Percentiles rank a stretch among this genome's conserved stretches.
Evolutionary conservation across 768 basidiomycete species (phyloP).

Genomic region (Zangia roseola): DNA sequence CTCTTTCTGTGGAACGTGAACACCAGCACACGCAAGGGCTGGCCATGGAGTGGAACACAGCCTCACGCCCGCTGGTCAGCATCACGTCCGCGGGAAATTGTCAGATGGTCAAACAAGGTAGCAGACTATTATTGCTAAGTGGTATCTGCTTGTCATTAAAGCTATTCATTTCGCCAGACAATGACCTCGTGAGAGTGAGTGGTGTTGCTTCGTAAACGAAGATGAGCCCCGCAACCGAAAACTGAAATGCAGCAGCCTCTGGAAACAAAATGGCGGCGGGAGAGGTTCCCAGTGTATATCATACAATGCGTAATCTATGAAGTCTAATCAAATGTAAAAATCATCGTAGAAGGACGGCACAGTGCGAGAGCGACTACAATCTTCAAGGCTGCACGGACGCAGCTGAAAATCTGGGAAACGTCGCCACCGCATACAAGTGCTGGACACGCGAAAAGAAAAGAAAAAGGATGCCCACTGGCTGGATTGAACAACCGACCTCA

Average conservation of each 20-base stretch:
- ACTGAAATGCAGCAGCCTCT: not conserved
- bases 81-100: not conserved
- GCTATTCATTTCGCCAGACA: not conserved
- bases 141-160: not conserved
- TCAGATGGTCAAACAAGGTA: not conserved
- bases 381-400: too few species aligned
- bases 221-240: not conserved
- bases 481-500: constrained; percentile 48
- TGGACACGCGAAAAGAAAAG: not conserved
- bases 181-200: not conserved
- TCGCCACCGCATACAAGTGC: too few species aligned
- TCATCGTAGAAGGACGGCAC: too few species aligned
- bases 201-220: not conserved
- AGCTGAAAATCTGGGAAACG: too few species aligned
- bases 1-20: not conserved
- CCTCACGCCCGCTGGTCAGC: not conserved
- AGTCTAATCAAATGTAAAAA: too few species aligned
- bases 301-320: too few species aligned
- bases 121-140: not conserved
- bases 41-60: not conserved
- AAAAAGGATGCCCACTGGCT: constrained; percentile 37
- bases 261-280: too few species aligned
- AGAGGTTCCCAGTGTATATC: too few species aligned
- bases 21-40: not conserved
- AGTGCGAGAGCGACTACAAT: too few species aligned